These are phyloP conservation scores for Metschnikowia koreensis DNA, from an alignment of 805 yeast species.

Conservation along the genomic window DNA sequence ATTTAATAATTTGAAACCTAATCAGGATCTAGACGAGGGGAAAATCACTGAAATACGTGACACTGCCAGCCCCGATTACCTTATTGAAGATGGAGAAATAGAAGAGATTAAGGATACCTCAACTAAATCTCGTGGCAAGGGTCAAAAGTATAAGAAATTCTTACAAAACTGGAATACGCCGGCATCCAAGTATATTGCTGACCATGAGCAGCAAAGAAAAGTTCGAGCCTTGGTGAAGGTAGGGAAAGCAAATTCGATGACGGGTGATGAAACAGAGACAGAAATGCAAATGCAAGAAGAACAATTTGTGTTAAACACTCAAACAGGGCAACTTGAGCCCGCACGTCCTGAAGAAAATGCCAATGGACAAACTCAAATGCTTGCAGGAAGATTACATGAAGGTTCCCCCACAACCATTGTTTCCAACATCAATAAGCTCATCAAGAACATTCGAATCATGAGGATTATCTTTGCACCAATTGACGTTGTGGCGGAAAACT, in stretches of 20 bases:
- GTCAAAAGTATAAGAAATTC: slow-evolving; percentile 21
- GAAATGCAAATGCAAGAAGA: slow-evolving; percentile 10
- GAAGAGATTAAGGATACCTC: no score
- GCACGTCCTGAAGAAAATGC: neutral
- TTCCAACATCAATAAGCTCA: slow-evolving; percentile 29
- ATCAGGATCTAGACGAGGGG: neutral
- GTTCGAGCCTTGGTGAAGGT: neutral
- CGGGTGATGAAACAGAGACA: neutral
- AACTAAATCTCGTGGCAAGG: neutral
- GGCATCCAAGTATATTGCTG: slow-evolving; percentile 12
- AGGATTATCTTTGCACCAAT: slow-evolving; percentile 39
- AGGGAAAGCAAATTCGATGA: neutral
- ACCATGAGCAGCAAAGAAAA: slow-evolving; percentile 21
- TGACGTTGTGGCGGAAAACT: slow-evolving; percentile 35
- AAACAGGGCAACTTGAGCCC: slow-evolving; percentile 31
- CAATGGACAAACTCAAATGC: neutral
- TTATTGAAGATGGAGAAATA: no score
- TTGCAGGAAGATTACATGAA: neutral
- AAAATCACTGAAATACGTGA: slow-evolving; percentile 11
- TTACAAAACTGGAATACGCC: slow-evolving; percentile 34
- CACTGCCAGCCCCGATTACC: no score
- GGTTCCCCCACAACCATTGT: slow-evolving; percentile 12
- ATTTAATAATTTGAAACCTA: slow-evolving; percentile 14
- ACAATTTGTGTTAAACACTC: slow-evolving; percentile 33
- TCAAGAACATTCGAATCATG: slow-evolving; percentile 37